A percentile compares a stretch with the other conserved stretches of the same genome.
Evolutionary conservation across 345 rosid species (phyloP).

Genomic region (Geranium rotundifolium): DNA sequence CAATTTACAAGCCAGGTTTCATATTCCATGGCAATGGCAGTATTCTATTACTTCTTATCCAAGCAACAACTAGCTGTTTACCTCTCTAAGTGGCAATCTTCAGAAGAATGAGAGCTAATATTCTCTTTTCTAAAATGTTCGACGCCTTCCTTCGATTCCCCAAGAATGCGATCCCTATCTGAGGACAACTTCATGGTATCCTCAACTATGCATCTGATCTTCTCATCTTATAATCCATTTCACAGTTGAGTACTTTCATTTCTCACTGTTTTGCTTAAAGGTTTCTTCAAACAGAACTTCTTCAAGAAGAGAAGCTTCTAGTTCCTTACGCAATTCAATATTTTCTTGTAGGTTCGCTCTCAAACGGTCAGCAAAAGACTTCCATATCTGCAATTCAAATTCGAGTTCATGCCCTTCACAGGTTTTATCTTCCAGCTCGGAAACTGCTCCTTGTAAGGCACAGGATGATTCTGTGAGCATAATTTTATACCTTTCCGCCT

Average conservation of each 20-base stretch:
- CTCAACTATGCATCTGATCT: background rate
- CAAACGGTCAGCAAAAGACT: slow-evolving; percentile 52
- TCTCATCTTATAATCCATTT: slow-evolving; percentile 18
- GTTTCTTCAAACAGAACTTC: slow-evolving; percentile 17
- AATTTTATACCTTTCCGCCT: slow-evolving; percentile 28
- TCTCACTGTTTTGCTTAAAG: slow-evolving; percentile 18
- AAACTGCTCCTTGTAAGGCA: slow-evolving; percentile 26
- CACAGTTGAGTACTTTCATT: too few relatives aligned
- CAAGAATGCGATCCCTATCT: too few relatives aligned
- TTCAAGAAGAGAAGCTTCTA: slow-evolving; percentile 84
- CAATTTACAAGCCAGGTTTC: background rate
- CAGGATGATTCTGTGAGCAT: slow-evolving; percentile 32
- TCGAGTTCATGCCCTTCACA: slow-evolving; percentile 58
- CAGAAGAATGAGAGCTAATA: slow-evolving; percentile 10
- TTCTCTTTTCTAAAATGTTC: slow-evolving; percentile 20
- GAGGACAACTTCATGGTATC: too few relatives aligned
- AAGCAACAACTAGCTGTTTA: slow-evolving; percentile 26
- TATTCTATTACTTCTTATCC: background rate
- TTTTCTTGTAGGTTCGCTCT: slow-evolving; percentile 56
- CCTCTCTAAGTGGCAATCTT: slow-evolving; percentile 67
- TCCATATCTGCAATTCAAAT: slow-evolving; percentile 81
- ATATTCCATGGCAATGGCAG: slow-evolving; percentile 2
- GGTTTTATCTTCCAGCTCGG: slow-evolving; percentile 43
- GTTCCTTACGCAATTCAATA: slow-evolving; percentile 42
- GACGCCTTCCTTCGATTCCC: too few relatives aligned